Base-by-base conservation (phyloP, 768 basidiomycete genomes). In the Clitopilus passeckerianus region DNA sequence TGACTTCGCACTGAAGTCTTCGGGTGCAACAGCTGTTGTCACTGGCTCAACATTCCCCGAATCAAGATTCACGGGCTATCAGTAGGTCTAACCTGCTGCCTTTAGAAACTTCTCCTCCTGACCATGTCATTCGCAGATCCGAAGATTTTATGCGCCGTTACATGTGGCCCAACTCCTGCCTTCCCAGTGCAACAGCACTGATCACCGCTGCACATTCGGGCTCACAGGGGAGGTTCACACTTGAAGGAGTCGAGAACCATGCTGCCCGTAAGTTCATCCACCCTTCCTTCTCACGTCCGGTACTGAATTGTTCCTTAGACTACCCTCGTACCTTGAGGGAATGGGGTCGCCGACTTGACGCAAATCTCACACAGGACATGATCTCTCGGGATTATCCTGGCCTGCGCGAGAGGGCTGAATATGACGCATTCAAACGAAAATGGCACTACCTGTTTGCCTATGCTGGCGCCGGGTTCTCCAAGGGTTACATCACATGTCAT, bases 241-340 rank as follows among this genome's bases (percentile, higher is more conserved):
- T 96, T 7, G 91, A 95, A 62, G 81, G 82, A 27, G 89, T 96
- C 34, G 89, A 91, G 68, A 95, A 95, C 68, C 90, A 92, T 63
- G 86, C 87, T 53, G 84, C 89, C 43, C 90, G 87, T 89, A 67
- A 72, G 86, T 74, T 41, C 34, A 58, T 52, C 58, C 54, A 53
- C 55, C 46, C 16, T 57, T 16, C 9, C 57, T 22, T 44, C 50
- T 30, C 22, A 58, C 41, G 57, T 50, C 22, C 44, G 44, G 8
- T 22, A 53, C 53, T 53, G 15, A 50, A 18, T 18, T 23, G 22
- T 23, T 10, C 18, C 44, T 14, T 57, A 83, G 85, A 93, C 68
- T 93, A 96, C 74, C 92, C 94, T 30, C 87, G 93, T 54, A 96
- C 94, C 24, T 81, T 96, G n/a, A 86, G 93, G 56, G 92, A 93